phyloP scores from a whole-genome alignment of 805 yeast species.

The Wickerhamomyces alni region DNA sequence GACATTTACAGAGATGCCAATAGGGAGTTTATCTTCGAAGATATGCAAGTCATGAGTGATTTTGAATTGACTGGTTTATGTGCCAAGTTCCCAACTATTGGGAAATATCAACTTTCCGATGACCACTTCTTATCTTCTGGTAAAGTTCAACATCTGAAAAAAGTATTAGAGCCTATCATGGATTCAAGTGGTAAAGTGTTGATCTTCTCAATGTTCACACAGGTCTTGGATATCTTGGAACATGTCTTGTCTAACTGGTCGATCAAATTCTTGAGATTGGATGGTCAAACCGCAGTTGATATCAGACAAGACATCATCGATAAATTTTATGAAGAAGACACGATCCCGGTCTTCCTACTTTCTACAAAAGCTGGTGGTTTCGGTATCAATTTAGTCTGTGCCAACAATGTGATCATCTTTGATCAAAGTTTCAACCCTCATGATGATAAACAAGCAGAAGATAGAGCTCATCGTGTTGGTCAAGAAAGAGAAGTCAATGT shows the following conservation, averaged over 20 bases:
- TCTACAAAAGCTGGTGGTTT: constrained; percentile 99
- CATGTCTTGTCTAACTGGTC: constrained; percentile 55
- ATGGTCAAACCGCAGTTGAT: constrained; percentile 92
- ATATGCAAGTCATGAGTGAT: constrained; percentile 93
- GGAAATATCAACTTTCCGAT: constrained; percentile 49
- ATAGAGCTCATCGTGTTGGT: constrained; percentile 96
- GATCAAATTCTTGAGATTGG: constrained; percentile 75
- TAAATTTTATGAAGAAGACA: constrained; percentile 72
- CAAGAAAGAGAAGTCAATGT: constrained; percentile 83
- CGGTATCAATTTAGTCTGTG: constrained; percentile 94
- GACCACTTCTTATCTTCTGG: constrained; percentile 67
- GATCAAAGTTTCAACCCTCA: constrained; percentile 97
- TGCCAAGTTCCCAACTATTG: constrained; percentile 58
- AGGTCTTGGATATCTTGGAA: constrained; percentile 84
- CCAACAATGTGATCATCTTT: constrained; percentile 84
- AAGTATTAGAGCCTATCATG: constrained; percentile 53
- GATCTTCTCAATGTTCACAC: constrained; percentile 89
- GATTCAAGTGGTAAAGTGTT: constrained; percentile 57
- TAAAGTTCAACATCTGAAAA: constrained; percentile 53
- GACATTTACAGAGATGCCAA: constrained; percentile 74
- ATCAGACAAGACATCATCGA: constrained; percentile 90
- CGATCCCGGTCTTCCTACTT: constrained; percentile 78
- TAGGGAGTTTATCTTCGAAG: constrained; percentile 73
- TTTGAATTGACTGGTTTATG: constrained; percentile 78
- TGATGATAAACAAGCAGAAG: constrained; percentile 98